Evolutionary conservation across 257 asterid genomes (phyloP).

Genomic region (Coffea eugenioides): DNA sequence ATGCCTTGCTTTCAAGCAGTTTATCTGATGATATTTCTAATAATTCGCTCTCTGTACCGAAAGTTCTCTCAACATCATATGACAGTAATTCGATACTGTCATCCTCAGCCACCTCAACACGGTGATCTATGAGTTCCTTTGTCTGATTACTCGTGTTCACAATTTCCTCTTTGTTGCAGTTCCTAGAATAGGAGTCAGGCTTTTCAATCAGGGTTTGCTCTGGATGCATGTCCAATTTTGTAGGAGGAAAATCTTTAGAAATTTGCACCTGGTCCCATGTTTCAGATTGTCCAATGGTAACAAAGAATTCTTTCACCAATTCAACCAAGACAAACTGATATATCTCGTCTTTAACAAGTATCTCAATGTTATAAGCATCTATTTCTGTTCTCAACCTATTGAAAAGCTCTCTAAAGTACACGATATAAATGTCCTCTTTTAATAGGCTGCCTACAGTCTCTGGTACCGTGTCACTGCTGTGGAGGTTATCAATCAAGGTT

Average conservation of each 20-base stretch:
- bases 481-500: neutral
- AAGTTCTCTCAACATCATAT: slow-evolving; percentile 44
- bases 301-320: slow-evolving; percentile 29
- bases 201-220: slow-evolving; percentile 36
- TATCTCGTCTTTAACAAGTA: slow-evolving; percentile 37
- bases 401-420: slow-evolving; percentile 36
- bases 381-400: slow-evolving; percentile 32
- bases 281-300: slow-evolving; percentile 11
- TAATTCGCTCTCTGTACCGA: slow-evolving; percentile 46
- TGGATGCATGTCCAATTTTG: slow-evolving; percentile 31
- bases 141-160: slow-evolving; percentile 36
- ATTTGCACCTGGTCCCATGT: slow-evolving; percentile 1
- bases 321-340: slow-evolving; percentile 32
- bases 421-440: slow-evolving; percentile 38
- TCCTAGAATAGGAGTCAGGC: slow-evolving; percentile 32
- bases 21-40: slow-evolving; percentile 48
- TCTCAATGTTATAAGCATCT: slow-evolving; percentile 28
- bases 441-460: slow-evolving; percentile 27
- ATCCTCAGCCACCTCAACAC: slow-evolving; percentile 45
- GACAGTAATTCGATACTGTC: slow-evolving; percentile 49
- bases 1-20: slow-evolving; percentile 44
- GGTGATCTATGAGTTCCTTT: slow-evolving; percentile 36
- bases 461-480: neutral
- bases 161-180: slow-evolving; percentile 43
- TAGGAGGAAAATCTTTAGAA: slow-evolving; percentile 25